Percentiles rank a stretch among this genome's conserved stretches.
Evolutionary conservation across 148 eudicot species (phyloP).

Genomic region (Linanthus parryae): DNA sequence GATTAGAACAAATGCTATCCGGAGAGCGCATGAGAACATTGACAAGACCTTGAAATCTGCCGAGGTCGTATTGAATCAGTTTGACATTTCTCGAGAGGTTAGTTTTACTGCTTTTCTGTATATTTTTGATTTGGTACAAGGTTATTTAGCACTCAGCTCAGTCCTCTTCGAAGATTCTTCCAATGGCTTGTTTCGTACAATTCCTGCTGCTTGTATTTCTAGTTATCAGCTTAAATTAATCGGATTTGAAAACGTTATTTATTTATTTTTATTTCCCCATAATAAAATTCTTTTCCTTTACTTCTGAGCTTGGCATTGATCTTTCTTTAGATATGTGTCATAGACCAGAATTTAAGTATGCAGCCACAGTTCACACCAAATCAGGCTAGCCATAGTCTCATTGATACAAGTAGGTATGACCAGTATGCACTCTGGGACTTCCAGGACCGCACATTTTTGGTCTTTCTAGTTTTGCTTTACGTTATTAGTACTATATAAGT

Average conservation of each 20-base stretch:
- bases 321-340: no score
- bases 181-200: background rate
- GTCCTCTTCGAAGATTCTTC: background rate
- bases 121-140: background rate
- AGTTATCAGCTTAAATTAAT: no score
- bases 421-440: no score
- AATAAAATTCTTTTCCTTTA: no score
- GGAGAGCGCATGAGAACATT: conserved; percentile 85
- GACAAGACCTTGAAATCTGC: conserved; percentile 87
- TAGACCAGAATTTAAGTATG: no score
- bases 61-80: conserved; percentile 67
- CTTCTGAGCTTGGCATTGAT: no score
- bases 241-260: background rate
- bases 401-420: no score
- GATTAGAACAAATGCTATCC: conserved; percentile 78
- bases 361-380: no score
- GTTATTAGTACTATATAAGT: no score
- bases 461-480: no score
- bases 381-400: no score
- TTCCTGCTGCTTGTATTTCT: background rate
- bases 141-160: background rate
- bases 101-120: conserved; percentile 3
- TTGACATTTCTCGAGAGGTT: conserved; percentile 85
- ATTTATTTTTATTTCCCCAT: background rate
- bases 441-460: no score